Base-by-base conservation (phyloP, 2,329 filamentous ascomycete species). In the Metarhizium robertsii region DNA sequence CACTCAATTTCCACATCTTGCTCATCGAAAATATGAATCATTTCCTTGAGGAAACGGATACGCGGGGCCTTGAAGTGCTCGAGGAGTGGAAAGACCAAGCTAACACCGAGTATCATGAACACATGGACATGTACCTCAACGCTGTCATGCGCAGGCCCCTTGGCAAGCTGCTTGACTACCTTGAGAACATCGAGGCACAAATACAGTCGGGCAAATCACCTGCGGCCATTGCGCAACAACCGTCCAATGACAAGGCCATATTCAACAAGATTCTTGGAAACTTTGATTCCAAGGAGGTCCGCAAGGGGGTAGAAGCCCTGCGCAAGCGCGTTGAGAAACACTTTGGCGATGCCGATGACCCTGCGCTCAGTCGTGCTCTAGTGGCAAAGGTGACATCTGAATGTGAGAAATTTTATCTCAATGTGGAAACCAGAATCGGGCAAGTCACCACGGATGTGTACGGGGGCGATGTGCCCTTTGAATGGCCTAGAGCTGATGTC, bases 11-110 rank as follows among this genome's bases (percentile, higher is more conserved):
- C 73, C 92, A 97, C 71, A 96, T 99, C 64, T 79, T 97, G 38
- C 79, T 97, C 54, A 97, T 99, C 62, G 92, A 99, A 71, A 99
- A 99, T 70, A 96, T 96, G 91, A 95, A 96, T 67, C 91, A 96
- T 71, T 97, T 95, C 72, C 77, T 94, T 11, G 92, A 97, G 68
- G 92, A 96, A 69, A 87, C 95, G 8, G 90, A 95, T 61, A 78
- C 86, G 16, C 80, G 83, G 18, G 79, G 81, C 42, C 83, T 94
- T 59, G 80, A 87, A 7, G 84, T 95, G 1, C 79, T 97, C 4
- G 84, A 89, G 58, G 84, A 89, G 62, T 96, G 92, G 89, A 87
- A 85, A 65, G 82, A 85, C 43, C 86, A 87, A 56, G 94, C 92
- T 1, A 76, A 81, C 36, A 79, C 83, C 49, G 91, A 96, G 72